Evolutionary conservation across 805 yeast species (phyloP).

Genomic region (Candida loeiensis): DNA sequence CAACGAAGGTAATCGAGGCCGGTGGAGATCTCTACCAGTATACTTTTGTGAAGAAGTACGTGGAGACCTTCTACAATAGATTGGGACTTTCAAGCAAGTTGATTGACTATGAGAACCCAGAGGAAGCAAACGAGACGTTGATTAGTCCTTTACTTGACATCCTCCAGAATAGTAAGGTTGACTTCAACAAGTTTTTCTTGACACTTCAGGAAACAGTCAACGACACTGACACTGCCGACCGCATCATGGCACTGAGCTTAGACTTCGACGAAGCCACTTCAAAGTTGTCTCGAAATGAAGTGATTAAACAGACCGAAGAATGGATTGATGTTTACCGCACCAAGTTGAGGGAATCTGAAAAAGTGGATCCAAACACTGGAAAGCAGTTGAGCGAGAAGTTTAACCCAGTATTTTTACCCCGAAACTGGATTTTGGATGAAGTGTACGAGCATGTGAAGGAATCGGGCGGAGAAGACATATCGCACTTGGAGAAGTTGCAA

Average conservation of each 20-base stretch:
- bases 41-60: constrained; percentile 56
- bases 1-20: constrained; percentile 58
- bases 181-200: constrained; percentile 77
- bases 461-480: constrained; percentile 44
- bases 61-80: constrained; percentile 55
- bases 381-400: constrained; percentile 35
- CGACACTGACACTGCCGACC: constrained; percentile 15
- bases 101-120: constrained; percentile 30
- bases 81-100: constrained; percentile 56
- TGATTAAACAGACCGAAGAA: constrained; percentile 35
- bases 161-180: constrained; percentile 60
- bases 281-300: constrained; percentile 32
- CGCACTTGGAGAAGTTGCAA: constrained; percentile 56
- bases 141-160: constrained; percentile 60
- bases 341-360: constrained; percentile 38
- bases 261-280: constrained; percentile 17
- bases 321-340: constrained; percentile 55
- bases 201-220: constrained; percentile 42
- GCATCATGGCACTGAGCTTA: constrained; percentile 19
- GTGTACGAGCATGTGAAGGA: constrained; percentile 62
- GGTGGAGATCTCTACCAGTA: constrained; percentile 66
- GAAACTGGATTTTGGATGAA: constrained; percentile 83
- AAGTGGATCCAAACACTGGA: constrained; percentile 24
- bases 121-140: constrained; percentile 41
- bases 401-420: constrained; percentile 81